Percentiles rank a stretch among this genome's conserved stretches.
phyloP scores from a whole-genome alignment of 179 eudicot species.

The Drosera spatulata region DNA sequence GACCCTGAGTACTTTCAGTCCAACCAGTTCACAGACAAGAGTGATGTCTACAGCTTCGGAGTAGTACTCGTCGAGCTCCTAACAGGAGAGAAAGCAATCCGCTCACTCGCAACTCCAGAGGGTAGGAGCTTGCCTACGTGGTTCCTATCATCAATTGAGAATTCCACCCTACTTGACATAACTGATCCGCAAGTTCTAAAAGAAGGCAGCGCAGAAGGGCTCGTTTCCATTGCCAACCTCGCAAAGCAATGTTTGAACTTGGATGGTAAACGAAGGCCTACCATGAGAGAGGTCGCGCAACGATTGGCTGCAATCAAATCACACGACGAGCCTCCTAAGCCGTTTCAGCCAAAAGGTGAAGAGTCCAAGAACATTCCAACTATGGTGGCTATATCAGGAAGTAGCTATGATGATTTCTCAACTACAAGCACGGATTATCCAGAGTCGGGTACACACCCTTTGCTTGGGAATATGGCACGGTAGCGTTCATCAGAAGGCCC shows the following conservation, averaged over 20 bases:
- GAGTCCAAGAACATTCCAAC: too few species aligned
- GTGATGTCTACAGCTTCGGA: slow-evolving; percentile 36
- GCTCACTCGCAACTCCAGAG: neutral
- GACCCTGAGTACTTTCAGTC: slow-evolving; percentile 27
- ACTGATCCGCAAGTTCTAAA: slow-evolving; percentile 12
- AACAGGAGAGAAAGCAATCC: slow-evolving; percentile 26
- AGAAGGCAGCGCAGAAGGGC: slow-evolving; percentile 12
- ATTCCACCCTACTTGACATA: slow-evolving; percentile 10
- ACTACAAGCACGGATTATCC: too few species aligned
- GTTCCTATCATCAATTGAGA: slow-evolving; percentile 18
- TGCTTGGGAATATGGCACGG: too few species aligned
- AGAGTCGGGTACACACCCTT: too few species aligned
- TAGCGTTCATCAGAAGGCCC: too few species aligned
- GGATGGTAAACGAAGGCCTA: slow-evolving; percentile 26
- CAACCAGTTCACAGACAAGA: slow-evolving; percentile 19
- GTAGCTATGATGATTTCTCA: too few species aligned
- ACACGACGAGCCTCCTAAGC: too few species aligned
- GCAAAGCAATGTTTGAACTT: slow-evolving; percentile 22
- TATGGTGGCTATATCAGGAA: too few species aligned
- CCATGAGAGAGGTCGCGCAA: slow-evolving; percentile 15
- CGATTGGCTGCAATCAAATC: too few species aligned
- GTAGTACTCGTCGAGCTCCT: slow-evolving; percentile 47
- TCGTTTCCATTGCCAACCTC: slow-evolving; percentile 14
- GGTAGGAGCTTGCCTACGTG: slow-evolving; percentile 16
- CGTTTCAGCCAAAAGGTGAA: too few species aligned